A percentile compares a stretch with the other conserved stretches of the same genome.
These are phyloP conservation scores for Fraxinus anomala DNA, from an alignment of 257 asterid genomes.

Conservation along the genomic window DNA sequence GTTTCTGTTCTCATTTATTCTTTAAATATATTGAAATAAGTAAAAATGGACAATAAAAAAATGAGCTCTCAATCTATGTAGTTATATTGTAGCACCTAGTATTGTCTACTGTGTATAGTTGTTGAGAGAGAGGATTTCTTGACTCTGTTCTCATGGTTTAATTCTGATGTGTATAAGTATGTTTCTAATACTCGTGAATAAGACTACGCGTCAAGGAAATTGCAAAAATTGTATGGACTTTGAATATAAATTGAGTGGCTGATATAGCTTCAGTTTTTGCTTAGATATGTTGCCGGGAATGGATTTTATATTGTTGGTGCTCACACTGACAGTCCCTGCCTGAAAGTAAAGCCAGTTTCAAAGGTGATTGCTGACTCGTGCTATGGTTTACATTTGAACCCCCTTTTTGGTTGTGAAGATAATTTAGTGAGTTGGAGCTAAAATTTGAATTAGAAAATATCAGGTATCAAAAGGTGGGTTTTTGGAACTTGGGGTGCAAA, in stretches of 20 bases:
- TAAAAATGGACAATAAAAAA: not conserved
- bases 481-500: slow-evolving; percentile 92
- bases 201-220: not conserved
- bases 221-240: not conserved
- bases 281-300: slow-evolving; percentile 81
- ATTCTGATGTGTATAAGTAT: not conserved
- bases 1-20: not conserved
- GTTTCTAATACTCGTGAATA: not conserved
- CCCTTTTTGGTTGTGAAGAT: not conserved
- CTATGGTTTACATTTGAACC: not conserved
- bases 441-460: not conserved
- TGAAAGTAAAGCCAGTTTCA: slow-evolving; percentile 78
- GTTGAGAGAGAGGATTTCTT: not conserved
- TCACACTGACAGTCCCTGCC: slow-evolving; percentile 94
- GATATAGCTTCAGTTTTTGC: slow-evolving; percentile 20
- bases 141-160: not conserved
- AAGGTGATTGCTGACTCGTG: slow-evolving; percentile 50
- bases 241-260: slow-evolving; percentile 18
- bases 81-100: not conserved
- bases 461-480: slow-evolving; percentile 89
- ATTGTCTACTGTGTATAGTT: not conserved
- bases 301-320: slow-evolving; percentile 89
- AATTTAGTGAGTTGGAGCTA: not conserved
- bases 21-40: not conserved
- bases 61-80: not conserved